A percentile compares a stretch with the other conserved stretches of the same genome.
Evolutionary conservation across 768 basidiomycete genomes (phyloP).

Genomic region (Suillus subluteus): DNA sequence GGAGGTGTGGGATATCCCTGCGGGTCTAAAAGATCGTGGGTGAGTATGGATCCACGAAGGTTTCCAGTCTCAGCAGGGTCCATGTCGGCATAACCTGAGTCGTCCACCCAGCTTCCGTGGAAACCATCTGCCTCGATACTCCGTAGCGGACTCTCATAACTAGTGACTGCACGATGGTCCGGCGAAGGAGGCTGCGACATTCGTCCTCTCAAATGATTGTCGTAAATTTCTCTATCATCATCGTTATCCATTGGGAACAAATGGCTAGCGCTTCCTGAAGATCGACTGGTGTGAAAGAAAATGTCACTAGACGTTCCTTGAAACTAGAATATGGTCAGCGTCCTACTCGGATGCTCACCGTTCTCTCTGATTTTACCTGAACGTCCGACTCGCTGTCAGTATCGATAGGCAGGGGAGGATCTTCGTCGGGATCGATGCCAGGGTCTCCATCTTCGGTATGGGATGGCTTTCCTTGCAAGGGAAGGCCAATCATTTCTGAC

Average conservation of each 20-base stretch:
- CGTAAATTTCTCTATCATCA: background rate
- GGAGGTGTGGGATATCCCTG: constrained; percentile 14
- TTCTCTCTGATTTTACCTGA: constrained; percentile 8
- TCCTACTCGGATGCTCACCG: background rate
- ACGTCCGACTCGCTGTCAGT: constrained; percentile 2
- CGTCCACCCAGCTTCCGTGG: background rate
- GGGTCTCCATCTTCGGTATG: background rate
- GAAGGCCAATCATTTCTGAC: constrained; percentile 1
- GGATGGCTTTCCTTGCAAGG: background rate
- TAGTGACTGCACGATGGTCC: too few relatives aligned
- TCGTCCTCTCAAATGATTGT: background rate
- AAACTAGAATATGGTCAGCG: background rate
- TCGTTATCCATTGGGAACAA: background rate
- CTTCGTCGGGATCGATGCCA: background rate
- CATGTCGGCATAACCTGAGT: constrained; percentile 11
- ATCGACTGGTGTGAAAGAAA: background rate
- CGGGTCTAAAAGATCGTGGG: background rate
- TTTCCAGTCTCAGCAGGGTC: background rate
- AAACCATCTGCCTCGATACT: background rate
- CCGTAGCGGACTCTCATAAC: background rate
- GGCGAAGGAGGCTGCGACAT: background rate
- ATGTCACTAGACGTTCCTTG: background rate
- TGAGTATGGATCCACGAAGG: background rate
- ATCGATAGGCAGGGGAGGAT: background rate
- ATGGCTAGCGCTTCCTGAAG: background rate